phyloP scores from a whole-genome alignment of 805 yeast species.

The Teunomyces gatunensis region DNA sequence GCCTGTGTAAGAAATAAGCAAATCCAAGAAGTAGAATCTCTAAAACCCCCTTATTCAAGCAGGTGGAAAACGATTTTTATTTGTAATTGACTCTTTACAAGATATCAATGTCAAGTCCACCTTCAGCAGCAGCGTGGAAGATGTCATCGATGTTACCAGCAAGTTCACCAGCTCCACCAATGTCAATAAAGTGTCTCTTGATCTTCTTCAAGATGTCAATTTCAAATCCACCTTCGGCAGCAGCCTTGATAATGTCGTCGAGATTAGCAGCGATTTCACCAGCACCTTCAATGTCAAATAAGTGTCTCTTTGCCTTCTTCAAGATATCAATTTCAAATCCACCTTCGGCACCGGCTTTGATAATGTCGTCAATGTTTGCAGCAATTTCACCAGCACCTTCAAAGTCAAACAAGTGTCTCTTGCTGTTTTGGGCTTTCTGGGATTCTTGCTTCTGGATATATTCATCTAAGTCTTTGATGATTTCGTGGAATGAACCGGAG shows the following conservation, averaged over 20 bases:
- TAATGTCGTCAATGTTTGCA: constrained; percentile 6
- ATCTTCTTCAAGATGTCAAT: constrained; percentile 4
- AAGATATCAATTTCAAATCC: constrained; percentile 1
- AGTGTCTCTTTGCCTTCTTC: constrained; percentile 11
- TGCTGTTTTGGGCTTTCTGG: not conserved
- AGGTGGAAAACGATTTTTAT: not conserved
- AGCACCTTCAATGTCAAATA: constrained; percentile 10
- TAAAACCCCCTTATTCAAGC: too few relatives aligned
- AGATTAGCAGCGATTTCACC: constrained; percentile 9
- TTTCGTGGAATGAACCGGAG: not conserved
- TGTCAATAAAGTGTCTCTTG: constrained; percentile 8
- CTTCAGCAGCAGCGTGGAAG: constrained; percentile 7
- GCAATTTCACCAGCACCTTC: constrained; percentile 10
- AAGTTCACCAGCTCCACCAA: constrained; percentile 8
- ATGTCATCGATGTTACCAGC: constrained; percentile 9
- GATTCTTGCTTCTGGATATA: not conserved
- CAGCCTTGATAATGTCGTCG: constrained; percentile 5
- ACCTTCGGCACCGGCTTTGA: constrained; percentile 7
- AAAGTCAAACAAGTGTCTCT: constrained; percentile 7
- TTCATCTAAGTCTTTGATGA: constrained; percentile 7
- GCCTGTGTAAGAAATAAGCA: not conserved
- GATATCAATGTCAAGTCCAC: constrained; percentile 2
- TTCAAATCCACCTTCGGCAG: constrained; percentile 6
- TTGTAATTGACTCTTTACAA: not conserved
- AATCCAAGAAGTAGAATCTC: not conserved